A percentile compares a stretch with the other conserved stretches of the same genome.
Evolutionary conservation across 768 basidiomycete species (phyloP).

Genomic region (Flagelloscypha sp.): DNA sequence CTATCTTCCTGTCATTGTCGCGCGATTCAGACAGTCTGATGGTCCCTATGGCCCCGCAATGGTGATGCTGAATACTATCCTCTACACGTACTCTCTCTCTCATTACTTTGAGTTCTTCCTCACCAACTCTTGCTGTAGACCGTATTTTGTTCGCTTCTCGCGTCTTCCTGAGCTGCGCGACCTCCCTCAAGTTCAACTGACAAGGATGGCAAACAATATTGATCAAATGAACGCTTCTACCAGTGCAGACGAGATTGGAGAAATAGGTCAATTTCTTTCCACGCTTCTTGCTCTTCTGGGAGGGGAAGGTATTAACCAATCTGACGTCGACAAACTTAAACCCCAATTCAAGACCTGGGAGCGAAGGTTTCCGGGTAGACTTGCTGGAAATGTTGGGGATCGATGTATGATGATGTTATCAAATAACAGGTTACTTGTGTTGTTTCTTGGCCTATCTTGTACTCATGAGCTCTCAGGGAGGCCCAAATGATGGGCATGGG

Average conservation of each 20-base stretch:
- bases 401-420: constrained; percentile 27
- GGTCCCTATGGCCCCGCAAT: constrained; percentile 17
- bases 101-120: background rate
- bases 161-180: constrained; percentile 22
- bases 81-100: constrained; percentile 21
- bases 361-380: constrained; percentile 17
- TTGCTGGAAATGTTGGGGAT: constrained; percentile 25
- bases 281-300: constrained; percentile 34
- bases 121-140: constrained; percentile 15
- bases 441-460: background rate
- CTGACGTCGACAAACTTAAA: constrained; percentile 24
- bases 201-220: constrained; percentile 22
- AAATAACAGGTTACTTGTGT: constrained; percentile 18
- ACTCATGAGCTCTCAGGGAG: constrained; percentile 12
- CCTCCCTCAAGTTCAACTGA: constrained; percentile 27
- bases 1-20: constrained; percentile 25
- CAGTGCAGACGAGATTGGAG: constrained; percentile 20
- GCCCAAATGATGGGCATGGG: constrained; percentile 19
- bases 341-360: constrained; percentile 26
- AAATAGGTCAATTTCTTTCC: constrained; percentile 31
- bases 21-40: constrained; percentile 19
- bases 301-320: constrained; percentile 19
- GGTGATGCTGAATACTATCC: constrained; percentile 25
- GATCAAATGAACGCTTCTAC: constrained; percentile 8
- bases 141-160: constrained; percentile 34